Percentiles rank a stretch among this genome's conserved stretches.
These are phyloP conservation scores for Helminthosporium solani DNA, from an alignment of 2,329 filamentous ascomycete genomes.

Conservation along the genomic window DNA sequence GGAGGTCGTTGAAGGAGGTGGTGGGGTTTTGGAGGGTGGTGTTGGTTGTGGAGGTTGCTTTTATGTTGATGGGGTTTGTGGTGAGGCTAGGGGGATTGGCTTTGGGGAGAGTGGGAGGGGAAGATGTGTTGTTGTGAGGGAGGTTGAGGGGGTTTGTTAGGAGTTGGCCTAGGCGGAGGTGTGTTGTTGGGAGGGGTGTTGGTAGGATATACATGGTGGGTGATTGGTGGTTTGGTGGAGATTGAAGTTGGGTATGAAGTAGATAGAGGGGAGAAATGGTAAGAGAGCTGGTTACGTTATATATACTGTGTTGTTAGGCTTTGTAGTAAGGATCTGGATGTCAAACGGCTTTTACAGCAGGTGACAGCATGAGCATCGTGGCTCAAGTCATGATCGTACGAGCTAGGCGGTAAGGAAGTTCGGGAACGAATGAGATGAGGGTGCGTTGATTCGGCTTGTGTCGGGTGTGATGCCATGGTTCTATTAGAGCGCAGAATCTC, in stretches of 20 bases:
- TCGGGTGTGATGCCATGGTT: too few relatives aligned
- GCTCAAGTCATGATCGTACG: not conserved
- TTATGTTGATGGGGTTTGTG: constrained; percentile 10
- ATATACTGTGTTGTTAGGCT: constrained; percentile 14
- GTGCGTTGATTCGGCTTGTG: too few relatives aligned
- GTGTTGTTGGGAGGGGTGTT: constrained; percentile 20
- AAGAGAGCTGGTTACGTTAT: constrained; percentile 47
- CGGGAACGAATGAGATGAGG: not conserved
- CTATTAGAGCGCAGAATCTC: not conserved
- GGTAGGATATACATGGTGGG: constrained; percentile 24
- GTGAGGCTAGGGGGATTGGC: constrained; percentile 8
- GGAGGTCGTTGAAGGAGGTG: constrained; percentile 25
- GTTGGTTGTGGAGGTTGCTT: too few relatives aligned
- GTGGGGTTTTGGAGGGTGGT: constrained; percentile 15
- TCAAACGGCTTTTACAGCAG: not conserved
- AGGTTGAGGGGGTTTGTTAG: constrained; percentile 25
- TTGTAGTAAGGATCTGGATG: not conserved
- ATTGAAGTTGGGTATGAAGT: not conserved
- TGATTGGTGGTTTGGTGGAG: constrained; percentile 19
- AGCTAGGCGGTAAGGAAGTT: not conserved
- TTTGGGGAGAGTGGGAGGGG: constrained; percentile 3
- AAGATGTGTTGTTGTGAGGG: constrained; percentile 12
- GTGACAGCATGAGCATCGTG: not conserved
- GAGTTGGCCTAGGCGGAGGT: constrained; percentile 31
- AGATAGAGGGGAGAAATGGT: constrained; percentile 1